A percentile compares a stretch with the other conserved stretches of the same genome.
phyloP scores from a whole-genome alignment of 2,329 filamentous ascomycete genomes.

The Aspergillus piperis region DNA sequence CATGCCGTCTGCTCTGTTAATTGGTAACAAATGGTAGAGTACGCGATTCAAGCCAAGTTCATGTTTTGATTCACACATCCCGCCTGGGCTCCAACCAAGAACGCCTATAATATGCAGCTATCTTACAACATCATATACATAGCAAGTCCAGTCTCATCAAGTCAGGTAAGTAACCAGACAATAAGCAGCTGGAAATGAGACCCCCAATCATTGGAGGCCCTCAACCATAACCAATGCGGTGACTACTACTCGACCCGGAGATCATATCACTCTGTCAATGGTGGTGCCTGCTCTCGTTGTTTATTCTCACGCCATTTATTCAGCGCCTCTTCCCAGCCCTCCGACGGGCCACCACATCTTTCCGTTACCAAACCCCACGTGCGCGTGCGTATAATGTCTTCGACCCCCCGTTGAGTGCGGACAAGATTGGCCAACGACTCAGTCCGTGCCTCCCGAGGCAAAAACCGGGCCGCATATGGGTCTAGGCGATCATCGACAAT shows the following conservation, averaged over 20 bases:
- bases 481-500: constrained; percentile 81
- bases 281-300: constrained; percentile 19
- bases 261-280: neutral
- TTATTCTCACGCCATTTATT: constrained; percentile 59
- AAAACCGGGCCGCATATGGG: constrained; percentile 84
- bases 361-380: constrained; percentile 80
- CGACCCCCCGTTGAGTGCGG: constrained; percentile 71
- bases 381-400: constrained; percentile 73
- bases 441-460: constrained; percentile 72
- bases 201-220: neutral
- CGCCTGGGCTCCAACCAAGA: neutral
- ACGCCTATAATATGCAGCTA: constrained; percentile 17
- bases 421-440: constrained; percentile 73
- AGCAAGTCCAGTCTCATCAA: neutral
- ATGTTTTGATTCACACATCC: neutral
- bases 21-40: neutral
- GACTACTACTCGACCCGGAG: neutral
- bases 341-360: constrained; percentile 65
- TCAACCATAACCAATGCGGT: neutral
- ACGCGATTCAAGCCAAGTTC: neutral
- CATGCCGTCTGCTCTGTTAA: neutral
- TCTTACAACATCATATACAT: constrained; percentile 18
- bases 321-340: constrained; percentile 66
- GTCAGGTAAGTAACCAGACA: neutral
- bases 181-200: neutral